These are phyloP conservation scores for Saussurea involucrata DNA, from an alignment of 129 eudicot species.

Conservation along the genomic window DNA sequence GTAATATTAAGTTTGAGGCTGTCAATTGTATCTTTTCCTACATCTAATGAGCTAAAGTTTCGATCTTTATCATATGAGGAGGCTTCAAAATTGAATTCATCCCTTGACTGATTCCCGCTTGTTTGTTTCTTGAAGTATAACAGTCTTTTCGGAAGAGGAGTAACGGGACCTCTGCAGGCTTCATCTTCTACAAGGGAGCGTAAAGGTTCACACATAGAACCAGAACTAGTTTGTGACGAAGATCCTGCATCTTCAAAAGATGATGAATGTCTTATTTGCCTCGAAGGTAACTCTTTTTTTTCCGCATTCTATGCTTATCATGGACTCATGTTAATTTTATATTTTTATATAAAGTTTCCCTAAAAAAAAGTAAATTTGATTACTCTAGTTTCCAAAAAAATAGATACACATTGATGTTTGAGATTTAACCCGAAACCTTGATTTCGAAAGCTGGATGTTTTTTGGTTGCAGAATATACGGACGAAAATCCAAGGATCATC, in stretches of 20 bases:
- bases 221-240: background rate
- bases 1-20: background rate
- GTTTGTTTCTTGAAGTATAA: conserved; percentile 2
- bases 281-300: conserved; percentile 13
- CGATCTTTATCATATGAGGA: too few species aligned
- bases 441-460: background rate
- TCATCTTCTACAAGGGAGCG: background rate
- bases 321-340: background rate
- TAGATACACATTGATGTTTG: background rate
- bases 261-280: conserved; percentile 28
- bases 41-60: too few species aligned
- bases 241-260: background rate
- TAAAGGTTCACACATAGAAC: background rate
- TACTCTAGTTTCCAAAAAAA: background rate
- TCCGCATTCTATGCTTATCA: background rate
- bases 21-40: too few species aligned
- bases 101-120: background rate
- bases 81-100: background rate
- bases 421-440: background rate
- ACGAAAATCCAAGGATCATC: conserved; percentile 58
- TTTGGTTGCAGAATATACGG: conserved; percentile 44
- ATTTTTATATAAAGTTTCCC: background rate
- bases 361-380: background rate
- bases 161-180: background rate
- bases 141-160: background rate